Percentiles rank a stretch among this genome's conserved stretches.
Conservation (phyloP, 2,329 filamentous ascomycete genomes). For the Trichoderma sp. region DNA sequence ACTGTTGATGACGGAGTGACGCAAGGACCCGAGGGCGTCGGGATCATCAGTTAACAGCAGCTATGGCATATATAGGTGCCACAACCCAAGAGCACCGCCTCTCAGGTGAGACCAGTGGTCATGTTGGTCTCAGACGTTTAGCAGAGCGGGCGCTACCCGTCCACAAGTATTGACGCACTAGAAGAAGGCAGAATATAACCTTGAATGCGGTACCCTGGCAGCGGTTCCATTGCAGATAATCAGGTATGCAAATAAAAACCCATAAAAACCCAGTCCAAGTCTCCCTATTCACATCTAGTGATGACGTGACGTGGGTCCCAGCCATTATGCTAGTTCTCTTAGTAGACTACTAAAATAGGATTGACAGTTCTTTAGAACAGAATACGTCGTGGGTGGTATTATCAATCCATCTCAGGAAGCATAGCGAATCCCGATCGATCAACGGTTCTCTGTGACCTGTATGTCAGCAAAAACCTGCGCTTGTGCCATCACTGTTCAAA, state of each 20-base stretch:
- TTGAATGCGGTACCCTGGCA: not conserved
- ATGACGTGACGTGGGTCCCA: slow-evolving; percentile 23
- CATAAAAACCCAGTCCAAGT: not conserved
- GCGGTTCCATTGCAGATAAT: not conserved
- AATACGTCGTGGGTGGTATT: too few relatives aligned
- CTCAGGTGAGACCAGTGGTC: not conserved
- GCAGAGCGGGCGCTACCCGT: not conserved
- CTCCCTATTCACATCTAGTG: slow-evolving; percentile 6
- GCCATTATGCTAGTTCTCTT: not conserved
- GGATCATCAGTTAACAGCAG: not conserved
- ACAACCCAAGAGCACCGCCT: slow-evolving; percentile 3
- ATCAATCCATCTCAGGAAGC: too few relatives aligned
- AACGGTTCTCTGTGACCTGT: not conserved
- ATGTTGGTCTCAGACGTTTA: not conserved
- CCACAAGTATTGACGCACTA: not conserved
- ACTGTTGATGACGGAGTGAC: slow-evolving; percentile 26
- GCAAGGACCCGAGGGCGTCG: slow-evolving; percentile 24
- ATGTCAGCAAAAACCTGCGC: not conserved
- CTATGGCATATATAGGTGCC: not conserved
- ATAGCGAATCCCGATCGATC: slow-evolving; percentile 4
- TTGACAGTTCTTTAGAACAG: not conserved
- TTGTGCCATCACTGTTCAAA: not conserved
- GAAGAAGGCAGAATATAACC: not conserved
- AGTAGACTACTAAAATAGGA: not conserved
- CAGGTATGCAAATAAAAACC: not conserved